Base-by-base conservation (phyloP, 495 filamentous ascomycete species). In the Penicillium coprophilum region DNA sequence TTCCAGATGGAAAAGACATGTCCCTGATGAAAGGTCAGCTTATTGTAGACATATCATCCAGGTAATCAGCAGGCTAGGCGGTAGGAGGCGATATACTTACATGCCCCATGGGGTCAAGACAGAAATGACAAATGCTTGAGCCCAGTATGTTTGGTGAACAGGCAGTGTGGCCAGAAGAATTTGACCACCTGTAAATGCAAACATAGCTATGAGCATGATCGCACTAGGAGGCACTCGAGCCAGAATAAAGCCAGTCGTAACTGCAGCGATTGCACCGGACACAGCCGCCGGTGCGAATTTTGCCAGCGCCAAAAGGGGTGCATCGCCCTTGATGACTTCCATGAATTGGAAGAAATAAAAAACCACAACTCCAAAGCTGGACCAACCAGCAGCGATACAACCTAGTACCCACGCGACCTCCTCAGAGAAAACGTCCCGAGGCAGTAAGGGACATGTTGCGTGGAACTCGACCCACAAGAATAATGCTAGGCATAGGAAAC, bases 281-380 rank as follows among this genome's bases (percentile, higher is more conserved):
- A 79, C 55, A 3, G 73, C 70, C 3, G 70, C 71, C 2, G 78
- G 77, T 15, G 66, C 52, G 49, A 80, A 69, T 57, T 80, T 70
- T 0, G 80, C 82, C 4, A 72, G 67, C 0, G 79, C 71, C 19
- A 80, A 43, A 28, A 87, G 66, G 0, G 80, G 77, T 28, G 73
- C 64, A 46, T 72, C 58, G 1, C 69, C 73, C 7, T 77, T 75
- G 36, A 84, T 68, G 11, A 67, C 69, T 49, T 80, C 72, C 38
- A 86, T 58, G 57, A 86, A 82, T 31, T 81, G 74, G 54, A 71
- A 83, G 30, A 72, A 66, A 62, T 87, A 87, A 64, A 75, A 86
- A 52, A 82, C 66, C 67, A 80, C 78, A 49, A 86, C 84, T 15
- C 84, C 84, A 52, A 87, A 87, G 55, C 71, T 77, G 50, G 74